A percentile compares a stretch with the other conserved stretches of the same genome.
Evolutionary conservation across 768 basidiomycete genomes (phyloP).

Genomic region (Butyriboletus loyo): DNA sequence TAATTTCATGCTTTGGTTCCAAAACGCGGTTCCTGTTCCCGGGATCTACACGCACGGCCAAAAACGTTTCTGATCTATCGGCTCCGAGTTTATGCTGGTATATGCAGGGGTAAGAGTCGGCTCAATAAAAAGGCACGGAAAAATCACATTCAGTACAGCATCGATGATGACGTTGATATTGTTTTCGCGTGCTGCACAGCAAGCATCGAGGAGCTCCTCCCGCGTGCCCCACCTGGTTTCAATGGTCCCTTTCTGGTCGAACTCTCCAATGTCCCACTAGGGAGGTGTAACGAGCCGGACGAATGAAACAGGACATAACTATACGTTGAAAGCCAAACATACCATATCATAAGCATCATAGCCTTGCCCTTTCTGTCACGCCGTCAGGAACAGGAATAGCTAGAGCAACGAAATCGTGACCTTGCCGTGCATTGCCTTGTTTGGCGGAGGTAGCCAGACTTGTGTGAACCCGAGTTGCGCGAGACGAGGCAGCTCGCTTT

Average conservation of each 20-base stretch:
- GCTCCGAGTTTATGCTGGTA: conserved; percentile 80
- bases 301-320: background rate
- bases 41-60: conserved; percentile 67
- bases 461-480: conserved; percentile 73
- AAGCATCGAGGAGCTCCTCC: conserved; percentile 71
- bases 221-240: conserved; percentile 86
- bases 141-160: conserved; percentile 80
- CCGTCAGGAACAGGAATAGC: conserved; percentile 8
- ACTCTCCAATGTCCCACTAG: conserved; percentile 88
- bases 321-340: conserved; percentile 12
- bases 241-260: conserved; percentile 67
- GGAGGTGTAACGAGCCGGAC: background rate
- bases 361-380: conserved; percentile 60
- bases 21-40: conserved; percentile 61
- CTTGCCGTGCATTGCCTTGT: conserved; percentile 62
- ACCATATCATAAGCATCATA: conserved; percentile 89
- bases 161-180: conserved; percentile 80
- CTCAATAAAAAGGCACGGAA: background rate
- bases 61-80: conserved; percentile 68
- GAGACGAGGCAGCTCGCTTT: conserved; percentile 59
- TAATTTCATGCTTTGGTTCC: conserved; percentile 60
- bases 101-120: conserved; percentile 5
- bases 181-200: conserved; percentile 59
- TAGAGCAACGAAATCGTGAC: conserved; percentile 30
- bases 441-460: conserved; percentile 80